Conservation (phyloP, 129 eudicot genomes). For the Sambucus nigra region DNA sequence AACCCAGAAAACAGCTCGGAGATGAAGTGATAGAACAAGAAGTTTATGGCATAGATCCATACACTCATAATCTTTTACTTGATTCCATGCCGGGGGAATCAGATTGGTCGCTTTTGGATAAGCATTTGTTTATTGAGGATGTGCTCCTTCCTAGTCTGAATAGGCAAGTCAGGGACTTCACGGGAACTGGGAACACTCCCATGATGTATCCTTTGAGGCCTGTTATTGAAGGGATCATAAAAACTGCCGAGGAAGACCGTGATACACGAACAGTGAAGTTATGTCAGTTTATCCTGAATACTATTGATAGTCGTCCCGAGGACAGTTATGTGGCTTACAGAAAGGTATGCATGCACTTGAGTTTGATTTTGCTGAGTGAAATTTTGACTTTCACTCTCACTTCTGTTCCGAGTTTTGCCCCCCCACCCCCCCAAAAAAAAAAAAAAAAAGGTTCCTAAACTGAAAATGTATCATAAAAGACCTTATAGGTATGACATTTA, state of each 20-base stretch:
- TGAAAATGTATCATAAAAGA: too few species aligned
- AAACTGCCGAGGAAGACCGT: constrained; percentile 35
- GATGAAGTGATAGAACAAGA: constrained; percentile 95
- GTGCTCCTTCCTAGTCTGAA: constrained; percentile 69
- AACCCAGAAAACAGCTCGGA: constrained; percentile 85
- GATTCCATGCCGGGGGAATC: constrained; percentile 89
- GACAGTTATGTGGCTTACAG: constrained; percentile 96
- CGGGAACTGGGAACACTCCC: constrained; percentile 84
- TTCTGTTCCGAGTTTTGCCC: too few species aligned
- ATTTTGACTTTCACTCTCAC: too few species aligned
- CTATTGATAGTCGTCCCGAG: constrained; percentile 73
- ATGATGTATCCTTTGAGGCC: constrained; percentile 74
- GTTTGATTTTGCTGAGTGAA: neutral
- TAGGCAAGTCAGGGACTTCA: constrained; percentile 65
- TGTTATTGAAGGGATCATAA: constrained; percentile 59
- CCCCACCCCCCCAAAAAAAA: too few species aligned
- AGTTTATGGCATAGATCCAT: constrained; percentile 97
- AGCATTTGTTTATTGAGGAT: constrained; percentile 86
- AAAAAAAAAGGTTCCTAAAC: too few species aligned
- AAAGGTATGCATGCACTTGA: constrained; percentile 41
- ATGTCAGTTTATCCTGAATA: constrained; percentile 59
- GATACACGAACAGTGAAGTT: constrained; percentile 44
- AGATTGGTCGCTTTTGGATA: constrained; percentile 80
- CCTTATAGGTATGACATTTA: too few species aligned
- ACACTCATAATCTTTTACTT: constrained; percentile 83